phyloP scores from a whole-genome alignment of 306 rosid species.

The Comarum palustre region DNA sequence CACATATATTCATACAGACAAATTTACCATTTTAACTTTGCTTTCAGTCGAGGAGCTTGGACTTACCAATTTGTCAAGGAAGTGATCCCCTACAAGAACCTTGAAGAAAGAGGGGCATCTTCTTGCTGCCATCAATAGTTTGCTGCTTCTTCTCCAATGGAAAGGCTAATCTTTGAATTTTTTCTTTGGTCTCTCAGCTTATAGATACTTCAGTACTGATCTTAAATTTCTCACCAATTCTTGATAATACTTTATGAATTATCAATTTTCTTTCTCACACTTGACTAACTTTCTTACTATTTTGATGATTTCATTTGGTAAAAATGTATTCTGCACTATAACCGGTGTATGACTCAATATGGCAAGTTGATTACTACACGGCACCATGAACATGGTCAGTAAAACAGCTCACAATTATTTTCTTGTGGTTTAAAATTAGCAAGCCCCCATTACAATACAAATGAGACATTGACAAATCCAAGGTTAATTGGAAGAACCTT shows the following conservation, averaged over 20 bases:
- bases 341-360: neutral
- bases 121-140: neutral
- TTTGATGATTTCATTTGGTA: neutral
- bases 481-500: neutral
- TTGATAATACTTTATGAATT: too few relatives aligned
- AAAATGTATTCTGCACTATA: neutral
- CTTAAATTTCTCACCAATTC: neutral
- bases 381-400: neutral
- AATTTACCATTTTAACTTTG: neutral
- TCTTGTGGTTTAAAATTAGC: neutral
- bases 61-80: neutral
- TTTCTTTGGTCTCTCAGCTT: neutral
- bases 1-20: neutral
- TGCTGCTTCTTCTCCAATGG: neutral
- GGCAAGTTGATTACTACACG: neutral
- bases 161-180: neutral
- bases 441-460: neutral
- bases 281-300: neutral
- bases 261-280: neutral
- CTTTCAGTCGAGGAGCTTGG: neutral
- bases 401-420: neutral
- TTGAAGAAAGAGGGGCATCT: neutral
- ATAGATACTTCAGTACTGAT: neutral
- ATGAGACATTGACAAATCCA: neutral
- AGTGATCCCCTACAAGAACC: slow-evolving; percentile 4